Base-by-base conservation (phyloP, 345 rosid species). In the Salix viminalis region DNA sequence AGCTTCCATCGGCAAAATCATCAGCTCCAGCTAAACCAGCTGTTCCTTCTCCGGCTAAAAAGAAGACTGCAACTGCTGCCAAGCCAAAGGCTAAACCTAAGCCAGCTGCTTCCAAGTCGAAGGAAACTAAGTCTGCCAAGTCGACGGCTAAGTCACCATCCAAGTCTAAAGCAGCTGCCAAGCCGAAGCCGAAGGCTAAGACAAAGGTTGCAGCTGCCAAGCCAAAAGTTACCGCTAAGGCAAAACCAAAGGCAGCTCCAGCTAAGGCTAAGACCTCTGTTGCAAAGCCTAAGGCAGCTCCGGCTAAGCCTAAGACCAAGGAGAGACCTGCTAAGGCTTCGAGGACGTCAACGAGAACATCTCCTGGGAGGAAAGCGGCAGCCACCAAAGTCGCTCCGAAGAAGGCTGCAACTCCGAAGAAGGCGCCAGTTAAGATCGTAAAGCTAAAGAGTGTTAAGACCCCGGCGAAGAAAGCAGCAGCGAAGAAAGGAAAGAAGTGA, bases 261-360 rank as follows among this genome's bases (percentile, higher is more conserved):
- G 75, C 82, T 19, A 85, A 83, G 76, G 74, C 85, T 11, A 84
- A 84, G 73, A 70, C 78, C 14, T 76, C 76, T 50, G 21, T 84
- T 16, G 79, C 81, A 6, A 83, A 80, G 69, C 69, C 83, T 0
- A 85, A 85, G 75, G 92, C 85, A 75, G 83, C 85, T 78, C 90
- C 92, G 24, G 88, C 85, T 0, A 92, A 69, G 65, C 81, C 79
- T 19, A 80, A 80, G 70, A 75, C 84, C 7, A 85, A 85, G 69
- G 91, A 86, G 78, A 88, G 87, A 81, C 91, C 93, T 21, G 89
- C 86, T 1, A 92, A 92, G 82, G 89, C 84, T 4, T 61, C 93
- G 0, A 90, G 92, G 76, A 87, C 97, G 13, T 90, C 97, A 0
- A 80, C 88, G 2, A 85, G 94, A 79, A 88, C 89, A 0, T 78